Percentiles rank a stretch among this genome's conserved stretches.
Evolutionary conservation across 2,329 filamentous ascomycete species (phyloP).

Genomic region (Aspergillus carbonarius): DNA sequence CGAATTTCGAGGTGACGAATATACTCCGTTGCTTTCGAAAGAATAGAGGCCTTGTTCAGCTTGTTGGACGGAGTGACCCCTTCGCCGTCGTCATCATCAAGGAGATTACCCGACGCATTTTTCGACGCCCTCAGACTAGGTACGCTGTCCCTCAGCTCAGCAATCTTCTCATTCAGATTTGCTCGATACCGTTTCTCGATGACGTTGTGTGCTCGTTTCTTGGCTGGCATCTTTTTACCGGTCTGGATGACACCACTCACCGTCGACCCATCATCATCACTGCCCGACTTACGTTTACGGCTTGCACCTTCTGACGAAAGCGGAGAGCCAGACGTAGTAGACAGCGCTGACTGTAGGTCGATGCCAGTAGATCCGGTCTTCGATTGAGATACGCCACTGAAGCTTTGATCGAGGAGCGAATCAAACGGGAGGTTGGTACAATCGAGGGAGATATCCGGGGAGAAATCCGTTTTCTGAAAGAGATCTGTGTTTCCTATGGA

Average conservation of each 20-base stretch:
- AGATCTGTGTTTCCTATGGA: constrained; percentile 23
- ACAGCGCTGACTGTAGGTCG: constrained; percentile 19
- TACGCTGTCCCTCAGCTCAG: constrained; percentile 85
- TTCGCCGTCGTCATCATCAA: constrained; percentile 74
- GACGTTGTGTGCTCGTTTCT: constrained; percentile 97
- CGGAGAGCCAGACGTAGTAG: constrained; percentile 25
- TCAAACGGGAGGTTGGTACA: constrained; percentile 30
- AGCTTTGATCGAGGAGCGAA: constrained; percentile 11
- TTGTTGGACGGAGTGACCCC: constrained; percentile 87
- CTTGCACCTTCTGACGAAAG: constrained; percentile 30
- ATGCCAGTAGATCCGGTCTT: constrained; percentile 5
- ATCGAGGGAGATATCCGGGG: constrained; percentile 32
- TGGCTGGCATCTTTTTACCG: constrained; percentile 60
- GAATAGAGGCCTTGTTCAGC: constrained; percentile 93
- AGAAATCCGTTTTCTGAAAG: constrained; percentile 26
- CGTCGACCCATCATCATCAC: constrained; percentile 45
- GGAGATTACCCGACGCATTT: constrained; percentile 37
- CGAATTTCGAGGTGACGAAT: constrained; percentile 91
- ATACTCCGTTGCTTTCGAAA: constrained; percentile 95
- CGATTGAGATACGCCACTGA: constrained; percentile 1
- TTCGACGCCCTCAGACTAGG: constrained; percentile 82
- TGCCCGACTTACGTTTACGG: constrained; percentile 70
- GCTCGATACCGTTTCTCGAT: constrained; percentile 97
- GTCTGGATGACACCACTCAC: constrained; percentile 31
- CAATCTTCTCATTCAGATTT: constrained; percentile 96